A percentile compares a stretch with the other conserved stretches of the same genome.
phyloP scores from a whole-genome alignment of 78 protist genomes.

The Mantamonas sphyraenae region DNA sequence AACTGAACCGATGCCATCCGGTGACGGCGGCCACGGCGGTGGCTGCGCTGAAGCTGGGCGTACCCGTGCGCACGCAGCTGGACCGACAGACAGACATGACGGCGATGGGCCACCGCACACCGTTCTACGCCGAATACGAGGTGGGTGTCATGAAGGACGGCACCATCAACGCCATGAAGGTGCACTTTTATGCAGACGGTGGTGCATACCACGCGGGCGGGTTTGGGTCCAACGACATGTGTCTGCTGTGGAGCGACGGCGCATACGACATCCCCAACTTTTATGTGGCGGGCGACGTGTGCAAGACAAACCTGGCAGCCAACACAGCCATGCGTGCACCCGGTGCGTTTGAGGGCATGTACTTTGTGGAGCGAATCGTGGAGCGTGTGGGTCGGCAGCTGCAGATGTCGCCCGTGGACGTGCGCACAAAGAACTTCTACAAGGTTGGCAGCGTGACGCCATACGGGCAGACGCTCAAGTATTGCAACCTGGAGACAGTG shows the following conservation, averaged over 20 bases:
- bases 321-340: conserved; percentile 31
- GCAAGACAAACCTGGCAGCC: conserved; percentile 11
- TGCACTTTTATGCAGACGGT: not conserved
- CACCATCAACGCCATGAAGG: not conserved
- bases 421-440: conserved; percentile 4
- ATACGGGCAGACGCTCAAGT: not conserved
- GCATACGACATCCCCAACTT: conserved; percentile 9
- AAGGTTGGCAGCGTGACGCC: conserved; percentile 10
- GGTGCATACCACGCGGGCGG: not conserved
- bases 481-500: conserved; percentile 12
- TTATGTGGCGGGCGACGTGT: not conserved
- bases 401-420: not conserved
- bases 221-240: not conserved
- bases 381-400: conserved; percentile 18
- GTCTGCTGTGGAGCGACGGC: not conserved
- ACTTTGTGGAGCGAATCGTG: conserved; percentile 5
- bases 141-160: not conserved
- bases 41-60: conserved; percentile 27
- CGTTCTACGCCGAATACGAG: conserved; percentile 9
- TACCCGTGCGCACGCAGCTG: conserved; percentile 19
- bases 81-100: conserved; percentile 26
- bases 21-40: conserved; percentile 39
- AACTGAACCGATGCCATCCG: conserved; percentile 21
- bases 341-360: conserved; percentile 21
- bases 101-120: conserved; percentile 26